Base-by-base conservation (phyloP, 805 yeast genomes). In the Pichia eremophila region DNA sequence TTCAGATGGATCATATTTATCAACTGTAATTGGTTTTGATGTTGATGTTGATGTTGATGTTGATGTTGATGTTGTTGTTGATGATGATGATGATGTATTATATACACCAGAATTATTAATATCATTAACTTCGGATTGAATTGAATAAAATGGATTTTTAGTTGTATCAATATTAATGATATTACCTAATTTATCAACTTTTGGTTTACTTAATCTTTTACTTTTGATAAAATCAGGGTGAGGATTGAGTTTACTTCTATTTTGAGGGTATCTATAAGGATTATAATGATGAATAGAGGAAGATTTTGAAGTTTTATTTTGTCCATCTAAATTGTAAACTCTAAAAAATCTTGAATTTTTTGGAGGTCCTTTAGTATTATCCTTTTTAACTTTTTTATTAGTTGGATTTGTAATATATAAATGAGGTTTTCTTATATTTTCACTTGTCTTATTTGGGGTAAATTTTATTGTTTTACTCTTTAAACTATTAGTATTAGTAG, bases 181-280 rank as follows among this genome's bases (percentile, higher is more conserved):
- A 34, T 34, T 34, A 9, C 39, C 39, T 9, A 18, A 14, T 25
- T n/a, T 25, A 36, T 17, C 39, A 17, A 8, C n/a, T 17, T 17
- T n/a, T 17, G 11, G 12, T 17, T 17, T n/a, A 18, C 17, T 36
- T 3, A 36, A 9, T 28, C 43, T 56, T 42, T 54, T 46, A 34
- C 53, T 57, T 35, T 55, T 46, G 17, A 54, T 46, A 31, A 54
- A 59, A 46, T 74, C 77, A 19, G 73, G 60, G 4, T 74, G 75
- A 19, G 73, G 69, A 51, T 66, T 71, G 19, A 73, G 66, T 41
- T 73, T 64, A 35, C 70, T 66, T 47, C 68, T 63, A 54, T 58
- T 71, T 50, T 74, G 79, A 4, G 78, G 76, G 44, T 63, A 69
- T 32, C 64, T 56, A 53, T 61, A 74, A 8, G 80, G 78, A 53